Evolutionary conservation across 768 basidiomycete genomes (phyloP).

Genomic region (Boletus rubropictus): DNA sequence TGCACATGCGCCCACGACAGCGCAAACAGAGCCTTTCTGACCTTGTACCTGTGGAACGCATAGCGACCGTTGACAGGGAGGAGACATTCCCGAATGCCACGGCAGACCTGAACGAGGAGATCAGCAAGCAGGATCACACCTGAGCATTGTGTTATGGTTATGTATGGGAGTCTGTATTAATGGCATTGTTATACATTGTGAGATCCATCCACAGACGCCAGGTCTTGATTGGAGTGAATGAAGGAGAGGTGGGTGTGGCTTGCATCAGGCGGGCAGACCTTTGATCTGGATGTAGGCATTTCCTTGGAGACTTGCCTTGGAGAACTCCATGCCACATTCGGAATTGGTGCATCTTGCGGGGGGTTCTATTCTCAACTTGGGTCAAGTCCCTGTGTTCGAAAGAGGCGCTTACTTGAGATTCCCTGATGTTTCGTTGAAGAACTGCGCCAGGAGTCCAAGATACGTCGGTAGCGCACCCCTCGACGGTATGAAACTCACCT

Average conservation of each 20-base stretch:
- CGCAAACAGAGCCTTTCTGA: conserved; percentile 63
- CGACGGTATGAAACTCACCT: conserved; percentile 24
- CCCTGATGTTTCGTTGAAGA: conserved; percentile 35
- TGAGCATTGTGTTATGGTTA: conserved; percentile 16
- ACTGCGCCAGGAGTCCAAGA: conserved; percentile 18
- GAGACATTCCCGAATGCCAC: conserved; percentile 64
- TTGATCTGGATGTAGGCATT: conserved; percentile 39
- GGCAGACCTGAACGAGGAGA: conserved; percentile 61
- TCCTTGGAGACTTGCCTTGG: conserved; percentile 35
- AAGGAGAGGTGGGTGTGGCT: not conserved
- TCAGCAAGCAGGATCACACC: conserved; percentile 30
- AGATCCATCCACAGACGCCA: conserved; percentile 19
- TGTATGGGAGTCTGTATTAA: conserved; percentile 17
- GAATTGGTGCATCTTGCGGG: conserved; percentile 36
- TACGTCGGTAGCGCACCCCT: not conserved
- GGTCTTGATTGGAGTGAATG: conserved; percentile 15
- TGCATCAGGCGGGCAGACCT: conserved; percentile 32
- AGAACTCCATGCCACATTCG: conserved; percentile 37
- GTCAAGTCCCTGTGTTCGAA: conserved; percentile 1
- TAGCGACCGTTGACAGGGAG: conserved; percentile 51
- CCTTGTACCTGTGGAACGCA: conserved; percentile 54
- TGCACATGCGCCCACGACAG: conserved; percentile 47
- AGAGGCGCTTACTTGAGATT: conserved; percentile 32
- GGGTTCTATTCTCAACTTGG: conserved; percentile 11
- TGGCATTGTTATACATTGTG: conserved; percentile 27